phyloP scores from a whole-genome alignment of 768 basidiomycete species.

The Naganishia antarctica region DNA sequence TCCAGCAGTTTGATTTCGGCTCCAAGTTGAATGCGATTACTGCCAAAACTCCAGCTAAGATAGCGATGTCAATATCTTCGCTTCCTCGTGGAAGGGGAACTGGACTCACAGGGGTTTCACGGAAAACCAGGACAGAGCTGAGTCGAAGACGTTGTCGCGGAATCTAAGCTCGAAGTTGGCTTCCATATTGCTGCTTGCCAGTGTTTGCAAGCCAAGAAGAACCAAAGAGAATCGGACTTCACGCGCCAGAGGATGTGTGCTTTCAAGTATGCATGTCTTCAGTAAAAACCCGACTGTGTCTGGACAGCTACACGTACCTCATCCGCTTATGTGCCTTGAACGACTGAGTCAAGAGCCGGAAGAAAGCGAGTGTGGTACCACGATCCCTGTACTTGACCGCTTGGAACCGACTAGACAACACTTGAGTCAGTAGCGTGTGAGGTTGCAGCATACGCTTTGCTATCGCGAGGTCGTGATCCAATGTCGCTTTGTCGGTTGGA shows the following conservation, averaged over 20 bases:
- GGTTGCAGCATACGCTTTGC: constrained; percentile 74
- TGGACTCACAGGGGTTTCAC: constrained; percentile 75
- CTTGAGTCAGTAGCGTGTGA: constrained; percentile 75
- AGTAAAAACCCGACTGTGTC: constrained; percentile 5
- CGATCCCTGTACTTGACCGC: constrained; percentile 83
- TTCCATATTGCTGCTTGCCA: constrained; percentile 83
- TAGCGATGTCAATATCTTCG: neutral
- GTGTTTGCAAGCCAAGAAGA: constrained; percentile 83
- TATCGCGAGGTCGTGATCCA: constrained; percentile 65
- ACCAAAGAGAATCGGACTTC: constrained; percentile 86
- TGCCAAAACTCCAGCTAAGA: constrained; percentile 89
- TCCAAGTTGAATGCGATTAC: constrained; percentile 81
- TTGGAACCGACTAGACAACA: constrained; percentile 86
- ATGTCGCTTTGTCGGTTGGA: constrained; percentile 78
- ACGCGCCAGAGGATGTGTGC: constrained; percentile 84
- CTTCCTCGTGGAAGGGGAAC: neutral
- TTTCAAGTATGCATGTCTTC: constrained; percentile 43
- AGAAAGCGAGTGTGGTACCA: constrained; percentile 76
- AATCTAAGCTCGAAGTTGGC: constrained; percentile 69
- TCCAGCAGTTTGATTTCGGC: constrained; percentile 80
- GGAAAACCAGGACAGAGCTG: constrained; percentile 89
- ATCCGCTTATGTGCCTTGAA: constrained; percentile 63
- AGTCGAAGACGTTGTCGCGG: constrained; percentile 68
- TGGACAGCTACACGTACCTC: constrained; percentile 69
- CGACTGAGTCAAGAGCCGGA: constrained; percentile 78